Conservation (phyloP, 495 filamentous ascomycete genomes). For the Bathelium albidoporum region DNA sequence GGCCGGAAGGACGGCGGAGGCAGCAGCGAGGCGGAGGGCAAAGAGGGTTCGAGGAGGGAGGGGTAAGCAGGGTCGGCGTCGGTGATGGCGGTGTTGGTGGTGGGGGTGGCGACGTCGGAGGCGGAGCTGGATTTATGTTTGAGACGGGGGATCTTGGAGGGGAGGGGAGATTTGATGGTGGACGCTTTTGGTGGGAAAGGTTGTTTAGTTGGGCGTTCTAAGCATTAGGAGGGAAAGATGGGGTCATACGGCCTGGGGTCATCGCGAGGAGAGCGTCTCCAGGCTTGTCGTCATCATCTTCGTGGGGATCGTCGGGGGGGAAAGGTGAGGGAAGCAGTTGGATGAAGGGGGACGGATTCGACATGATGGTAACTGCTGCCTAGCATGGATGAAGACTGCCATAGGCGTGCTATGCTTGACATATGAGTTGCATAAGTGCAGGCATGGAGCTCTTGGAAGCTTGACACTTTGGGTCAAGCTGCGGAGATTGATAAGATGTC, state of each 20-base stretch:
- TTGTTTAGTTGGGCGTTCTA: background rate
- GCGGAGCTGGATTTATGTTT: conserved; percentile 4
- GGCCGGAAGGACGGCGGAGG: conserved; percentile 46
- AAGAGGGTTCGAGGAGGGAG: background rate
- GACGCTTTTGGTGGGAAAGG: background rate
- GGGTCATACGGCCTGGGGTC: background rate
- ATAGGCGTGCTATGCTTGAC: background rate
- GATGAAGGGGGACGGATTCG: background rate
- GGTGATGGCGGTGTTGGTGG: background rate
- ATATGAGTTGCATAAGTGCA: background rate
- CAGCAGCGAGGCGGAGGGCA: conserved; percentile 14
- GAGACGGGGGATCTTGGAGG: background rate
- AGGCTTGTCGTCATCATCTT: background rate
- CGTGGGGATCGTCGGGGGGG: background rate
- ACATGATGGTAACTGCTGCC: background rate
- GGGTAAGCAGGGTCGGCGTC: background rate
- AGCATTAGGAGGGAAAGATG: no score
- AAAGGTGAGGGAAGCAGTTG: background rate
- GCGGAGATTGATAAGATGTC: background rate
- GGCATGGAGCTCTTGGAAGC: background rate
- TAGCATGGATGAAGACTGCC: background rate
- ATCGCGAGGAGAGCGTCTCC: background rate
- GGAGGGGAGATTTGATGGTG: background rate
- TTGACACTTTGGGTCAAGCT: background rate
- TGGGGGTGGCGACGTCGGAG: background rate